Evolutionary conservation across 306 rosid species (phyloP), one percentile per base, ranked within the genome.

Genomic region (Sicyos baderoa): DNA sequence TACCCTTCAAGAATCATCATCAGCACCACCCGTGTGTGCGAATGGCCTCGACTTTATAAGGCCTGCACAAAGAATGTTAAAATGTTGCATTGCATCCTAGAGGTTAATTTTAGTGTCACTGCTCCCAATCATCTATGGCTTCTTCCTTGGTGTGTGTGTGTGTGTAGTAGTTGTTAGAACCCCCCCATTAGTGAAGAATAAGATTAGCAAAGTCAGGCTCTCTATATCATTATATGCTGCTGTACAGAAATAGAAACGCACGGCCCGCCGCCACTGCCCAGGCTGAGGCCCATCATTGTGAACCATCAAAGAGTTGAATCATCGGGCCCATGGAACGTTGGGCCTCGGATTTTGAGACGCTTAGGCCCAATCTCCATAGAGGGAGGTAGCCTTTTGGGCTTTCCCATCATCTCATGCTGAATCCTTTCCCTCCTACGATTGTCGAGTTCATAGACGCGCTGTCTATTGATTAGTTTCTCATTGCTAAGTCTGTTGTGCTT

Each of bases 51-150:
- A 93, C 82, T 88, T 80, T 76, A 79, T 76, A 76, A 83, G 97
- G 97, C 87, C 89, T 83, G 96, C 99, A 90, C 94, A 88, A 93
- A 93, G 91, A 93, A 93, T 93, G 81, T 48, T 85, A 76, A 76
- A 85, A 80, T 78, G 75, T n/a, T n/a, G n/a, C n/a, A 3, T 49
- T 83, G 65, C 71, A 76, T 60, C 83, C 78, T 75, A 72, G 63
- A 72, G 53, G 88, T 88, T 93, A 89, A 93, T 80, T 74, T 44
- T 60, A 80, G 95, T 85, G 88, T 95, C 45, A 67, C 72, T 67
- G 72, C 72, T 67, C 85, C 87, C 94, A 90, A 49, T 69, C 70
- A 54, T 82, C 72, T 67, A 67, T 67, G 72, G 72, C 72, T 82
- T 77, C 66, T 82, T 78, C 75, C 81, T 62, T 66, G 54, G 80